A percentile compares a stretch with the other conserved stretches of the same genome.
Conservation (phyloP, 1,139 yeast genomes). For the Suhomyces ambrosiae region DNA sequence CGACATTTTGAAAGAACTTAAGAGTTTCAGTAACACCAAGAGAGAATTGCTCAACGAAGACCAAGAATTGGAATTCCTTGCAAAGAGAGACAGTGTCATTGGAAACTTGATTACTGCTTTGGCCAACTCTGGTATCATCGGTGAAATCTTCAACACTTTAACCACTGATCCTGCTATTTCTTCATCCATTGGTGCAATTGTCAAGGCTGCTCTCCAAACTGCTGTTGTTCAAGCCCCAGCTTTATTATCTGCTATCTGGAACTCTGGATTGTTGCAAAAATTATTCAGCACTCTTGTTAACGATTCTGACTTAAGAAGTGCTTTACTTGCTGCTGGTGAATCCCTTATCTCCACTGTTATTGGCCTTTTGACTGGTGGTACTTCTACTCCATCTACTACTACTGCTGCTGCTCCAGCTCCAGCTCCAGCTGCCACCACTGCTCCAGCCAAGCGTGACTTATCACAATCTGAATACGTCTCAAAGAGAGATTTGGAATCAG, state of each 20-base stretch:
- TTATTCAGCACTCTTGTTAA: conserved; percentile 37
- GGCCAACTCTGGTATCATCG: conserved; percentile 42
- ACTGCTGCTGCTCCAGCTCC: conserved; percentile 22
- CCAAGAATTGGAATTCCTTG: conserved; percentile 30
- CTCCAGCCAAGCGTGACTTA: conserved; percentile 26
- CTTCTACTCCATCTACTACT: conserved; percentile 20
- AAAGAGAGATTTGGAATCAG: conserved; percentile 42
- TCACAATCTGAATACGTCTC: conserved; percentile 25
- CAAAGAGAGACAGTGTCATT: conserved; percentile 45
- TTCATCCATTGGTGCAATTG: conserved; percentile 29
- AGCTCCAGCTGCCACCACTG: conserved; percentile 17
- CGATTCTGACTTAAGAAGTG: conserved; percentile 38
- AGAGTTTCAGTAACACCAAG: conserved; percentile 30
- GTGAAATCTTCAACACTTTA: conserved; percentile 40
- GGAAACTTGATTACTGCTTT: conserved; percentile 43
- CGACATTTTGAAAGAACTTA: conserved; percentile 37
- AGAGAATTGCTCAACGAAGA: conserved; percentile 32
- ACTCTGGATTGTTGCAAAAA: conserved; percentile 44
- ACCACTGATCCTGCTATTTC: conserved; percentile 35
- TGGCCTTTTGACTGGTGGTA: conserved; percentile 29
- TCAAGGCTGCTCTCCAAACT: conserved; percentile 37
- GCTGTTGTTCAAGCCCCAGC: conserved; percentile 47
- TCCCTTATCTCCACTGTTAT: conserved; percentile 37
- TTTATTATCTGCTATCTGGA: conserved; percentile 45
- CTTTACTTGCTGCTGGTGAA: conserved; percentile 40